These are phyloP conservation scores for Crithidia sp. DNA, from an alignment of 208 protist species.

Conservation along the genomic window DNA sequence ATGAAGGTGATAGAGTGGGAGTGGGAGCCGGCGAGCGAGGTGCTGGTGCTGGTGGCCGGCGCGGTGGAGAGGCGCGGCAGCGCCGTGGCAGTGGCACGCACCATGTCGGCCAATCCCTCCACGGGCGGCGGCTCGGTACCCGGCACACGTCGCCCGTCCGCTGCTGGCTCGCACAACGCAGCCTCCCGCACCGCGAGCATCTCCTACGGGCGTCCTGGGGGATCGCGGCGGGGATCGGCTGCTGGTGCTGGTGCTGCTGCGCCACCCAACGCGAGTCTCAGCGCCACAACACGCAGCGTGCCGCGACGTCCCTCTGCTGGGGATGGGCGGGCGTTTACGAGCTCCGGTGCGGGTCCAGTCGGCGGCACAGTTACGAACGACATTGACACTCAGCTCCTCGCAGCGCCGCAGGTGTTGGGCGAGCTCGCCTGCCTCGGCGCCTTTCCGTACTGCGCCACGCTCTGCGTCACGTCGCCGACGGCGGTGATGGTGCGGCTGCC, in stretches of 20 bases:
- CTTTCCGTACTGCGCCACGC: constrained; percentile 53
- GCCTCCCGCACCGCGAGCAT: constrained; percentile 13
- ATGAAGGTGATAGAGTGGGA: constrained; percentile 74
- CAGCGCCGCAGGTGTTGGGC: constrained; percentile 63
- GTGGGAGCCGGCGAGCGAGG: constrained; percentile 65
- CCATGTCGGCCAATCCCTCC: constrained; percentile 2
- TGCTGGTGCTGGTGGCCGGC: constrained; percentile 67
- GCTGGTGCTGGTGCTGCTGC: not conserved
- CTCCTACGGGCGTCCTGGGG: constrained; percentile 10
- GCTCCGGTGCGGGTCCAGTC: not conserved
- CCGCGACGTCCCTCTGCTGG: constrained; percentile 7
- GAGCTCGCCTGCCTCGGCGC: constrained; percentile 67
- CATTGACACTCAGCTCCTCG: constrained; percentile 30
- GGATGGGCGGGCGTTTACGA: constrained; percentile 8
- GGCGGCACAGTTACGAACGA: not conserved
- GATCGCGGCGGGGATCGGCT: constrained; percentile 7
- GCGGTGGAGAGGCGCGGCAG: constrained; percentile 31
- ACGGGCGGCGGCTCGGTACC: not conserved
- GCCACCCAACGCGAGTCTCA: not conserved
- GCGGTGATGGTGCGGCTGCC: constrained; percentile 50
- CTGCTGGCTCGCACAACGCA: not conserved
- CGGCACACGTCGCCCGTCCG: constrained; percentile 7
- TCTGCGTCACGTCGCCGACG: constrained; percentile 50
- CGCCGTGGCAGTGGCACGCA: constrained; percentile 16
- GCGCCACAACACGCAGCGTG: constrained; percentile 12